Evolutionary conservation across 495 filamentous ascomycete genomes (phyloP), one percentile per base, ranked within the genome.

Genomic region (Rostrohypoxylon terebratum): DNA sequence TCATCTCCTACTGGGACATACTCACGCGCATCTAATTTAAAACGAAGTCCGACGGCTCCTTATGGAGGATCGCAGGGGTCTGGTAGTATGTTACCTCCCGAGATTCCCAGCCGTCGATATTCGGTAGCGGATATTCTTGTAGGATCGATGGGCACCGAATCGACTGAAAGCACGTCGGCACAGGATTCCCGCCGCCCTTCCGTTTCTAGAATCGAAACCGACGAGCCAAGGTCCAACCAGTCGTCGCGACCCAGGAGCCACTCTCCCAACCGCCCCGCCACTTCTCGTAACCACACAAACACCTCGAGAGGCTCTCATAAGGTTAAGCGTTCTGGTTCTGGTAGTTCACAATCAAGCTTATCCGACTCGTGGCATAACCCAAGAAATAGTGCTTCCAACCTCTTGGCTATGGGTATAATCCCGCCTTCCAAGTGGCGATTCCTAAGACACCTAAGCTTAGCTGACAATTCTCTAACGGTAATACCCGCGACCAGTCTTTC

Each of bases 391-490:
- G 89, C 91, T 20, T 90, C 92, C 4, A 96, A 93, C 73, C 83
- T 97, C 0, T 80, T 92, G 18, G 74, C 83, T 13, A 81, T 87
- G 75, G 88, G 87, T 25, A 83, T 88, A 53, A 85, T 97, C 8
- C 93, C 93, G 42, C 77, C 91, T 7, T 91, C 90, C 28, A 98
- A 98, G 83, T 99, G 96, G 96, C 88, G 94, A 59, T 96, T 98
- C 80, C 80, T 99, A 75, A 90, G 90, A 74, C 94, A 98, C 80
- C 85, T 99, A 9, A 94, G 96, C 71, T 84, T 99, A 54, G 89
- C 96, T 0, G 96, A 99, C 74, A 99, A 98, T 78, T 90, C 89
- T 13, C 80, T 99, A 55, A 96, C 93, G 4, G 88, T 89, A 4
- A 88, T 99, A 50, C 86, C 91, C 11, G 86, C 90, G 3, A 75